These are phyloP conservation scores for Leptographium procerum DNA, from an alignment of 2,329 filamentous ascomycete genomes.

Conservation along the genomic window DNA sequence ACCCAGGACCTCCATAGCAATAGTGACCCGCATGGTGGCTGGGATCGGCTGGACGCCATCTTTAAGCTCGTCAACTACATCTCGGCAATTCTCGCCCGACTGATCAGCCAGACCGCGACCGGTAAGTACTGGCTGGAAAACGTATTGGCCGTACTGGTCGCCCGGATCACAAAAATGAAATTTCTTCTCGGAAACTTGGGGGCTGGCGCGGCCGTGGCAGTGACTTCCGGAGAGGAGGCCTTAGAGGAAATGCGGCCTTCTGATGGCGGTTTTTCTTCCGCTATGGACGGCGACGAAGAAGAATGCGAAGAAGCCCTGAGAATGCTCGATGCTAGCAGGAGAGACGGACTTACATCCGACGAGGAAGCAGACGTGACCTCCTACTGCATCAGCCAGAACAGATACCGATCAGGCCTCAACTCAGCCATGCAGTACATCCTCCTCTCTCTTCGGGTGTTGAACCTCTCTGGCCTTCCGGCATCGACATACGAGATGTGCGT, in stretches of 20 bases:
- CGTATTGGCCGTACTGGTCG: slow-evolving; percentile 5
- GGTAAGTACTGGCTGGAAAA: slow-evolving; percentile 7
- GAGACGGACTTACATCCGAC: background rate
- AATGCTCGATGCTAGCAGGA: slow-evolving; percentile 1
- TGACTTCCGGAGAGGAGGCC: background rate
- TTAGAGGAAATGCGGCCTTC: background rate
- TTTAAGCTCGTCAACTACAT: slow-evolving; percentile 11
- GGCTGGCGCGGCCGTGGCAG: background rate
- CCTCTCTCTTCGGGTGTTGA: background rate
- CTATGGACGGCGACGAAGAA: background rate
- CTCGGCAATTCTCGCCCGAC: slow-evolving; percentile 7
- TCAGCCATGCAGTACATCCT: slow-evolving; percentile 1
- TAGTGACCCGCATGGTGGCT: too few relatives aligned
- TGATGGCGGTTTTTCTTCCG: background rate
- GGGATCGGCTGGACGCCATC: slow-evolving; percentile 43
- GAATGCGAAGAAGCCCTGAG: slow-evolving; percentile 2
- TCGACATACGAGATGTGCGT: slow-evolving; percentile 10
- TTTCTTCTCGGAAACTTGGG: slow-evolving; percentile 3
- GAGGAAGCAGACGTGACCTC: background rate
- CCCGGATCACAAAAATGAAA: slow-evolving; percentile 7
- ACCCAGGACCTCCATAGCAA: background rate
- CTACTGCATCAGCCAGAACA: slow-evolving; percentile 9
- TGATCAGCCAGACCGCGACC: slow-evolving; percentile 6
- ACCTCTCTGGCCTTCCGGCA: background rate
- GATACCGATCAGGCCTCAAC: slow-evolving; percentile 4